Conservation (phyloP, 148 eudicot genomes). For the Spergularia bocconei region DNA sequence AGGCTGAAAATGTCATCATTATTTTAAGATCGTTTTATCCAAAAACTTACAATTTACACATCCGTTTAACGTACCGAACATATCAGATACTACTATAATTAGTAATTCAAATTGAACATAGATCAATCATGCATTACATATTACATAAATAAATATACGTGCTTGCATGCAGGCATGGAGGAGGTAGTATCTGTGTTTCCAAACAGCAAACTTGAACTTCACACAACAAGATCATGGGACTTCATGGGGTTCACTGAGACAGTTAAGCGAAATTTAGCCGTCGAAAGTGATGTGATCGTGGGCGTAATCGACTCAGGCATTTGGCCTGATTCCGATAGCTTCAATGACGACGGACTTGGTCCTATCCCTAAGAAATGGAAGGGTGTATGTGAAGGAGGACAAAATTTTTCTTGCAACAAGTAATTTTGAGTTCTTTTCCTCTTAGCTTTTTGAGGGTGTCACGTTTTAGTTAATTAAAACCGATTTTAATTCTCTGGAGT, state of each 20-base stretch:
- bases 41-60: no score
- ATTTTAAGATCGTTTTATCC: no score
- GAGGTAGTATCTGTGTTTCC: neutral
- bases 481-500: no score
- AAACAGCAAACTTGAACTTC: neutral
- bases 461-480: neutral
- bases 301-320: neutral
- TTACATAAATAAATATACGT: neutral
- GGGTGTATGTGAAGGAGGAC: constrained; percentile 3
- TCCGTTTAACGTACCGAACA: no score
- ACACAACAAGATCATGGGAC: constrained; percentile 13
- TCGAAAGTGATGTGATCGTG: neutral
- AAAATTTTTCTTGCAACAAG: constrained; percentile 9
- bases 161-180: neutral
- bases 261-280: neutral
- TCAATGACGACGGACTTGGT: constrained; percentile 1
- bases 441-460: neutral
- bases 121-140: no score
- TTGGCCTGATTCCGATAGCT: constrained; percentile 4
- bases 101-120: no score
- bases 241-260: neutral
- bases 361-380: constrained; percentile 1
- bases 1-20: no score
- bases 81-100: no score
- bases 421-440: neutral